Evolutionary conservation across 2,329 filamentous ascomycete genomes (phyloP), one percentile per base, ranked within the genome.

Genomic region (Cladophialophora psammophila): DNA sequence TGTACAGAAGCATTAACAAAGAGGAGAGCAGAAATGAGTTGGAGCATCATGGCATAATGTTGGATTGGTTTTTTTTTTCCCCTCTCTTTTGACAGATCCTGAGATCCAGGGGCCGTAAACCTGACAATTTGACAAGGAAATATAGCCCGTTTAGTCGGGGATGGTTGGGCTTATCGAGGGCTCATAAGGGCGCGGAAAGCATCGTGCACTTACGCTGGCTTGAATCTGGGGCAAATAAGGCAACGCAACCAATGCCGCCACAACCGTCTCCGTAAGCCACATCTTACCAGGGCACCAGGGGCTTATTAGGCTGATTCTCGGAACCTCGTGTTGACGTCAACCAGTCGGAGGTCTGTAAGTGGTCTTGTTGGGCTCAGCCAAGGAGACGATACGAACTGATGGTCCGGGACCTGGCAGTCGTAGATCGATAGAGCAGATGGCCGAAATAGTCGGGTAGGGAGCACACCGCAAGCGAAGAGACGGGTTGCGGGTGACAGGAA

Each of bases 211-310:
- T 64, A 70, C 68, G 58, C 54, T 54, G 53, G 68, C 62, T 36
- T 60, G 57, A 35, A 64, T 60, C 56, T 60, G 62, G 59, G 59
- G 62, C 26, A 63, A 40, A 59, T 60, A 67, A 59, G 50, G 61
- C 57, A 56, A 60, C 48, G 55, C 60, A 32, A 59, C 66, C 63
- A 67, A 61, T 57, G 65, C 68, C 65, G 68, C 65, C 62, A 63
- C 65, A 60, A 31, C 64, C 65, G 68, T 15, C 13, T 60, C 54
- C n/a, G 58, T 40, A 50, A 65, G 63, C 68, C 68, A 70, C 68
- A 70, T 70, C 20, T 55, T 63, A 55, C 52, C 26, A 36, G 42
- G 55, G 40, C 26, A 38, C 20, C 10, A n/a, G 26, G 31, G 26
- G 35, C 36, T 31, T 56, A 63, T 63, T 63, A 63, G 60, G 60